Conservation (phyloP, 139 green algal genomes). For the Coccomyxa sp. region DNA sequence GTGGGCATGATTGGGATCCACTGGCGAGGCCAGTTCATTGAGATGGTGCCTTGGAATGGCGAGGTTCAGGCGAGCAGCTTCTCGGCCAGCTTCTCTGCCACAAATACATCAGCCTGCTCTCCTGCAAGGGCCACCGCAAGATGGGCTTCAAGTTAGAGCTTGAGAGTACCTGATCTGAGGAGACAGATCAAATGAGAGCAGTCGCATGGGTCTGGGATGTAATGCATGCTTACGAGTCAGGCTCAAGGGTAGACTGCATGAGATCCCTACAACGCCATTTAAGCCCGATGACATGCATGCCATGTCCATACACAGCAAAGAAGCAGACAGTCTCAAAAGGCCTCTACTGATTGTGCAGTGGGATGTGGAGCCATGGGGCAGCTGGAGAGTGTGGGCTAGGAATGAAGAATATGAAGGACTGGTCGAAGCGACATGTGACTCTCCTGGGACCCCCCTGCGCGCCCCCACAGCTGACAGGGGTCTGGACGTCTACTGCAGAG, state of each 20-base stretch:
- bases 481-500: conserved; percentile 77
- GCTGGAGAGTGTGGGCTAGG: conserved; percentile 54
- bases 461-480: conserved; percentile 80
- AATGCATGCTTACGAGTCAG: too few species aligned
- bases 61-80: conserved; percentile 31
- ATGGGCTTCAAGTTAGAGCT: too few species aligned
- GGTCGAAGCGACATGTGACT: conserved; percentile 60
- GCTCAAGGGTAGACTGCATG: too few species aligned
- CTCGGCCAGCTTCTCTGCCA: too few species aligned
- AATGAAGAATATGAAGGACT: conserved; percentile 68
- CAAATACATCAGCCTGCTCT: too few species aligned
- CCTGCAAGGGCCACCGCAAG: not conserved
- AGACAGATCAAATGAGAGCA: not conserved
- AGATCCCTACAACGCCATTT: too few species aligned
- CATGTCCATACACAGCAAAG: too few species aligned
- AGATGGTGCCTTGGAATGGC: conserved; percentile 84
- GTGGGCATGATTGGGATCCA: conserved; percentile 90
- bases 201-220: too few species aligned
- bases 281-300: too few species aligned
- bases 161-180: too few species aligned
- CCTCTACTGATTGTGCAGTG: too few species aligned
- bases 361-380: conserved; percentile 82
- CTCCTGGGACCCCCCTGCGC: conserved; percentile 50
- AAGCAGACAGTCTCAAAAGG: too few species aligned
- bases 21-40: conserved; percentile 69